Conservation (phyloP, 1,139 yeast genomes). For the Protomyces gravidus region DNA sequence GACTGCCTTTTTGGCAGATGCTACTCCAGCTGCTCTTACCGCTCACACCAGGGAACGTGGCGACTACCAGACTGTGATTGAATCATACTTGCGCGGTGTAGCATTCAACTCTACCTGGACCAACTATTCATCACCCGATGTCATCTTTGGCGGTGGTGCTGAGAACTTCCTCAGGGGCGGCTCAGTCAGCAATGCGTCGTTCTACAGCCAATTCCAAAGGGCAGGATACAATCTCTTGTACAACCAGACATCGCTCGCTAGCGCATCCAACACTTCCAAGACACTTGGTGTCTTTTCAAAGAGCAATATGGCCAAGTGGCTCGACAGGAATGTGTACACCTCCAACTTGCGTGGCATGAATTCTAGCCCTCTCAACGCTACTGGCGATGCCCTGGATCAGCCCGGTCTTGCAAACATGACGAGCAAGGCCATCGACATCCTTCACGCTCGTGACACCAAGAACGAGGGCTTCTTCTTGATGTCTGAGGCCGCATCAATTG, state of each 20-base stretch:
- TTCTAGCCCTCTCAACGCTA: neutral
- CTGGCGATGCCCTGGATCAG: conserved; percentile 16
- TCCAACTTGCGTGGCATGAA: conserved; percentile 8
- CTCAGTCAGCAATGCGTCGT: conserved; percentile 9
- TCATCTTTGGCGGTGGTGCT: conserved; percentile 12
- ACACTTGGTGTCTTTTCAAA: conserved; percentile 5
- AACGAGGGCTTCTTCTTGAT: conserved; percentile 11
- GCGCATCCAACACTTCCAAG: neutral
- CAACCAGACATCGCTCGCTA: conserved; percentile 7
- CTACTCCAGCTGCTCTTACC: conserved; percentile 9
- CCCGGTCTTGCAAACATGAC: conserved; percentile 19
- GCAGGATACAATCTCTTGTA: neutral
- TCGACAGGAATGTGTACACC: conserved; percentile 14
- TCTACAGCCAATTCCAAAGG: conserved; percentile 7
- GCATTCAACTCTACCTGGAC: conserved; percentile 1
- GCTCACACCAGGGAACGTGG: conserved; percentile 9
- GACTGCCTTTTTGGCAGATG: conserved; percentile 11
- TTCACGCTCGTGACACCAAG: conserved; percentile 7
- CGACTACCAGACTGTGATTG: conserved; percentile 7
- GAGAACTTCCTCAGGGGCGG: conserved; percentile 8
- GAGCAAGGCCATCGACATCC: conserved; percentile 9
- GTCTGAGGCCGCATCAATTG: conserved; percentile 10
- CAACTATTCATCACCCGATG: conserved; percentile 7
- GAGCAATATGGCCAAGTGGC: conserved; percentile 13
- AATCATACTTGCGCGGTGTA: conserved; percentile 1